phyloP scores from a whole-genome alignment of 2,329 filamentous ascomycete genomes.

The Magnaporthiopsis incrustans region DNA sequence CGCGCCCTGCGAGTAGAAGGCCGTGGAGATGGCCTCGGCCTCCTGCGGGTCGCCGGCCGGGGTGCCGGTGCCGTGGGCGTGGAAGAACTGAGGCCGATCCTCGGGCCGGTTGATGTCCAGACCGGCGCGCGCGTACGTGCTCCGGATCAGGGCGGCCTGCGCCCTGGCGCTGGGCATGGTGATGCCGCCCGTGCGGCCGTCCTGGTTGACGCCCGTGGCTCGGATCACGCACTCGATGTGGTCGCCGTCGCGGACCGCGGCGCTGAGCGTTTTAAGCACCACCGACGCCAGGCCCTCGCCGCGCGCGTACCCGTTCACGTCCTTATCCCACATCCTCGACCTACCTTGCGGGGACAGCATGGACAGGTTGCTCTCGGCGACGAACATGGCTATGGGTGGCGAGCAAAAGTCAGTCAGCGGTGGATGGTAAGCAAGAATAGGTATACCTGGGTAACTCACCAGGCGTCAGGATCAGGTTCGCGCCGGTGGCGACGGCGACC shows the following conservation, averaged over 20 bases:
- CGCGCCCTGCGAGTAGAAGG: no score
- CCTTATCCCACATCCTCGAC: constrained; percentile 39
- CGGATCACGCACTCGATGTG: constrained; percentile 32
- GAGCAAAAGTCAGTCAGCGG: background rate
- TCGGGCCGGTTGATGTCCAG: constrained; percentile 15
- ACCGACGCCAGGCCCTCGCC: constrained; percentile 42
- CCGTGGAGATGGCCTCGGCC: constrained; percentile 19
- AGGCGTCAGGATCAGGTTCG: constrained; percentile 33
- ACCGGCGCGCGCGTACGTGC: constrained; percentile 22
- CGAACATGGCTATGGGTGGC: constrained; percentile 20
- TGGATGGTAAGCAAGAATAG: background rate
- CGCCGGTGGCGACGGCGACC: constrained; percentile 34
- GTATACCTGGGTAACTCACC: constrained; percentile 19
- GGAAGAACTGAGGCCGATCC: constrained; percentile 13
- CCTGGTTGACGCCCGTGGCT: constrained; percentile 32
- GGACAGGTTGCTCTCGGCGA: constrained; percentile 32
- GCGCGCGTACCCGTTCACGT: constrained; percentile 48
- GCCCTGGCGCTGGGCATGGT: constrained; percentile 27
- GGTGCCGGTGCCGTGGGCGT: constrained; percentile 24
- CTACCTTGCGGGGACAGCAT: constrained; percentile 36
- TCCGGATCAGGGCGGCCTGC: constrained; percentile 24
- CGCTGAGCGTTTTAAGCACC: constrained; percentile 35
- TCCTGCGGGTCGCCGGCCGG: constrained; percentile 11
- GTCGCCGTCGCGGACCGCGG: constrained; percentile 37
- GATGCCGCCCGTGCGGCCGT: constrained; percentile 32